A percentile compares a stretch with the other conserved stretches of the same genome.
These are phyloP conservation scores for Cyclocybe cylindracea DNA, from an alignment of 768 basidiomycete genomes.

Conservation along the genomic window DNA sequence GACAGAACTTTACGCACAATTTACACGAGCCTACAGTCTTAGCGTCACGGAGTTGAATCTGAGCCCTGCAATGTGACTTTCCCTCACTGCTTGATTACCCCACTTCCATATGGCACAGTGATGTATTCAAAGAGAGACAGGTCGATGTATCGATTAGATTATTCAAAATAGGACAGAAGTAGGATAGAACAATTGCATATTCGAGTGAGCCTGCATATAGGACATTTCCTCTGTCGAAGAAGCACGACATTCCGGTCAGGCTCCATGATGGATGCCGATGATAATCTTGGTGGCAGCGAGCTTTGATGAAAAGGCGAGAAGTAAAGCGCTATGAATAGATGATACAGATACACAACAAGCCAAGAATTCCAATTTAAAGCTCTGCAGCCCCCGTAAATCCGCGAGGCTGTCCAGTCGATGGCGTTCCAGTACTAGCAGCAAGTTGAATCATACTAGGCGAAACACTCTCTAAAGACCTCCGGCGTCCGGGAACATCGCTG, in stretches of 20 bases:
- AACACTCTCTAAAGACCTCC: constrained; percentile 32
- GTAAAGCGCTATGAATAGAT: background rate
- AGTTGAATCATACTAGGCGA: constrained; percentile 9
- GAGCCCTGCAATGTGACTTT: too few species aligned
- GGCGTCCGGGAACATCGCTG: constrained; percentile 7
- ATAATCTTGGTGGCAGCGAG: too few species aligned
- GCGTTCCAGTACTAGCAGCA: background rate
- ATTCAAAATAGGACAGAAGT: too few species aligned
- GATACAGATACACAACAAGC: background rate
- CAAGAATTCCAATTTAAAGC: background rate
- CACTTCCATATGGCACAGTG: too few species aligned
- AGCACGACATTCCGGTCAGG: too few species aligned
- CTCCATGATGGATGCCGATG: too few species aligned
- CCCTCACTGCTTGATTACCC: too few species aligned
- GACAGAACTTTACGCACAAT: background rate
- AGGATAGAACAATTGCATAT: too few species aligned
- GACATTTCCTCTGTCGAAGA: too few species aligned
- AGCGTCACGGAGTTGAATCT: background rate
- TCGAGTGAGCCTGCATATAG: too few species aligned
- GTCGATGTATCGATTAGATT: too few species aligned
- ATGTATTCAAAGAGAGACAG: too few species aligned
- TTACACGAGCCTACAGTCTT: background rate
- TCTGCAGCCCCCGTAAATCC: constrained; percentile 14
- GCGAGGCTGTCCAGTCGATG: constrained; percentile 5
- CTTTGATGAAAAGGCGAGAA: background rate